Evolutionary conservation across 202 grass and related monocot genomes (phyloP), one percentile per base, ranked within the genome.

Genomic region (Panicum hallii): DNA sequence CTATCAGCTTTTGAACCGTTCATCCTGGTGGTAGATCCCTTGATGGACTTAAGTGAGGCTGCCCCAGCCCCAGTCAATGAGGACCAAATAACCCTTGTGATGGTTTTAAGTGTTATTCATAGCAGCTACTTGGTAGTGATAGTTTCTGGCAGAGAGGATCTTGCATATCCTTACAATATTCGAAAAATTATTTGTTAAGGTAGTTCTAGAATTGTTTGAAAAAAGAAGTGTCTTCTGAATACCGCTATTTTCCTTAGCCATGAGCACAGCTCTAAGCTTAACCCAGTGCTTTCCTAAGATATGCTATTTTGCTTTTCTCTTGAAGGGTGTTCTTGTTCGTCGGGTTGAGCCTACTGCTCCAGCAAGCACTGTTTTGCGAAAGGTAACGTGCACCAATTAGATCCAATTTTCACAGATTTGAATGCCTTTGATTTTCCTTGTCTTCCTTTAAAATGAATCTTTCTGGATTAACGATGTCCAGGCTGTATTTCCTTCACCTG

Each of bases 341-440:
- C 89, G 89, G 84, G 93, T 99, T 84, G 96, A 95, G 75, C 96
- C 96, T 84, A 99, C 93, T 92, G 90, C 93, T 89, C 86, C 96
- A 64, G 91, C 84, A 84, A 87, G 88, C 82, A 82, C 53, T 80
- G 88, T 95, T 94, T 47, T 99, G 17, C 89, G 77, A 43, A 93
- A 96, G 96, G 93, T 94, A 90, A 45, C n/a, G n/a, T 67, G 43
- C 67, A 60, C 57, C 55, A 80, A 57, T 86, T 78, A 17, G 42
- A 54, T 88, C 56, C 15, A 73, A 17, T 78, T 82, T 73, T 82
- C 72, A 55, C 71, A 72, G 32, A 70, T 82, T 66, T 72, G n/a
- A 57, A 44, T 68, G 19, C 65, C 16, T 67, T 71, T 72, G 74
- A 19, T 15, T 83, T 86, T 79, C 79, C 26, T 89, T 66, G 41